Percentiles rank a stretch among this genome's conserved stretches.
phyloP scores from a whole-genome alignment of 192 early-diverging fungal species.

The Irineochytrium annulatum region DNA sequence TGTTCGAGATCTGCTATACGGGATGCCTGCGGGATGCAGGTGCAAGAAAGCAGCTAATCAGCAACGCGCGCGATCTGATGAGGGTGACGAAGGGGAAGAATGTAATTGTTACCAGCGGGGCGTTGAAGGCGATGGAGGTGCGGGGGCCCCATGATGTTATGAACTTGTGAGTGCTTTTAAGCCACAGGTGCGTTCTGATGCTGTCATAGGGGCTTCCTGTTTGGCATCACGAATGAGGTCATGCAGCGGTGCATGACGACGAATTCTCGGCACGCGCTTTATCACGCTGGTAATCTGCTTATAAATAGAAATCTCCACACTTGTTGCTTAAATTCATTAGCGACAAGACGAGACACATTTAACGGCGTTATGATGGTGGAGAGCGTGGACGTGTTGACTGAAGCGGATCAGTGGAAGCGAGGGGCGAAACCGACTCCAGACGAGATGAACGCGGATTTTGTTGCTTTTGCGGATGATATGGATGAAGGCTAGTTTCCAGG shows the following conservation, averaged over 20 bases:
- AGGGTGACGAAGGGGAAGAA: slow-evolving; percentile 73
- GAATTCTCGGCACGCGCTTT: slow-evolving; percentile 51
- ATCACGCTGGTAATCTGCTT: slow-evolving; percentile 57
- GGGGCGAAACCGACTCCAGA: no score
- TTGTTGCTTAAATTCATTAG: no score
- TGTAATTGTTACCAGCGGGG: slow-evolving; percentile 69
- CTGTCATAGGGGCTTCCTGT: slow-evolving; percentile 49
- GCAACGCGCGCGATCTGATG: slow-evolving; percentile 62
- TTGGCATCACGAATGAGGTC: slow-evolving; percentile 54
- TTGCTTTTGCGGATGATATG: no score
- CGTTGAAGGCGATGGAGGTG: slow-evolving; percentile 64
- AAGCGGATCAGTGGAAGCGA: no score
- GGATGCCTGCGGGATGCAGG: slow-evolving; percentile 62
- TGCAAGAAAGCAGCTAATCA: slow-evolving; percentile 59
- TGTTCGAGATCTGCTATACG: slow-evolving; percentile 74
- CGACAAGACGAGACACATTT: no score
- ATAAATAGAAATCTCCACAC: no score
- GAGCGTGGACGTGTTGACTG: no score
- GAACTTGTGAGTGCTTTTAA: slow-evolving; percentile 61
- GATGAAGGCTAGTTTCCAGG: no score
- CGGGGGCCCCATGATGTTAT: slow-evolving; percentile 74
- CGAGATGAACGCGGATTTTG: no score
- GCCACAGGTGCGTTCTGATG: neutral
- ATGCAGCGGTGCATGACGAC: slow-evolving; percentile 52
- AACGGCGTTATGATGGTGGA: no score